phyloP scores from a whole-genome alignment of 176 grass and related monocot genomes.

The Rhynchospora pubera region DNA sequence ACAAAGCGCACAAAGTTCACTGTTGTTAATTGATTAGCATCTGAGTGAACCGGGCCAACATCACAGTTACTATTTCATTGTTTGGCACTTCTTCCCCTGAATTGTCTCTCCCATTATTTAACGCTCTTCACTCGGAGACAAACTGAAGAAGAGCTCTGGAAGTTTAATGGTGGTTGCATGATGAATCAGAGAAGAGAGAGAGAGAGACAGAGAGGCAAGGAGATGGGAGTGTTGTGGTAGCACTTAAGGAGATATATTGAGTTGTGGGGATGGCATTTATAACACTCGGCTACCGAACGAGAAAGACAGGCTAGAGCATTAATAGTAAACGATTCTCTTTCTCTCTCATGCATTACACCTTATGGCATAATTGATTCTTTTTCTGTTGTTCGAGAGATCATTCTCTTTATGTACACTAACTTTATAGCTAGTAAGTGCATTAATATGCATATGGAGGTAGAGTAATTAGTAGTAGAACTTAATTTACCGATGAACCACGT shows the following conservation, averaged over 20 bases:
- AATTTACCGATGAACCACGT: not conserved
- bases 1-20: not conserved
- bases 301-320: conserved; percentile 89
- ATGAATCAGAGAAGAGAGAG: not conserved
- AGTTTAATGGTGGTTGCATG: not conserved
- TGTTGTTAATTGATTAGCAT: conserved; percentile 8
- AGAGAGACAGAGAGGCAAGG: not conserved
- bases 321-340: conserved; percentile 48
- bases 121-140: not conserved
- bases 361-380: conserved; percentile 61
- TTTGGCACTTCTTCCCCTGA: not conserved
- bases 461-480: not conserved
- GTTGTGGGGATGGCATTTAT: conserved; percentile 53
- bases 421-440: conserved; percentile 29
- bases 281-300: conserved; percentile 62
- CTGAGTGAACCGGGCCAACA: conserved; percentile 93
- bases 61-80: conserved; percentile 64
- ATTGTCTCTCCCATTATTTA: not conserved
- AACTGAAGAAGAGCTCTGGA: conserved; percentile 1
- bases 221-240: not conserved
- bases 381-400: conserved; percentile 18
- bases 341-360: conserved; percentile 51
- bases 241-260: not conserved
- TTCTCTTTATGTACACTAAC: conserved; percentile 32
- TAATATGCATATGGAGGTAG: not conserved